A percentile compares a stretch with the other conserved stretches of the same genome.
phyloP scores from a whole-genome alignment of 495 filamentous ascomycete species.

The Penicillium psychrofluorescens region DNA sequence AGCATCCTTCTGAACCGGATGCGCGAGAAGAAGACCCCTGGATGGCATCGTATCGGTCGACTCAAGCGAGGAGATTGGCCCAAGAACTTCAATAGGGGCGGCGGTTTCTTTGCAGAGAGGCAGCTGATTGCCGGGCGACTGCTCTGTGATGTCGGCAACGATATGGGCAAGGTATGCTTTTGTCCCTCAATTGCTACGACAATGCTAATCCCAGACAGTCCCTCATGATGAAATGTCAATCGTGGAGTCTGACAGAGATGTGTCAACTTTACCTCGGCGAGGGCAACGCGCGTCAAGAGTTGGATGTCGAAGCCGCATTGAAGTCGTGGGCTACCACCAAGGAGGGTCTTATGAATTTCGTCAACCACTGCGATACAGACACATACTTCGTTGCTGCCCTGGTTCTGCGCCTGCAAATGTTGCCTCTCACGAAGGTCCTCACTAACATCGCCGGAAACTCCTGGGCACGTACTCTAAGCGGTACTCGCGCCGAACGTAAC shows the following conservation, averaged over 20 bases:
- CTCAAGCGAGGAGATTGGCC: constrained; percentile 83
- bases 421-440: constrained; percentile 87
- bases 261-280: constrained; percentile 76
- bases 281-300: constrained; percentile 61
- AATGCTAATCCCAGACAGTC: constrained; percentile 46
- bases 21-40: constrained; percentile 80
- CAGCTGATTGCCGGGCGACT: constrained; percentile 84
- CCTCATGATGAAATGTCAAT: constrained; percentile 92
- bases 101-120: constrained; percentile 86
- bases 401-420: constrained; percentile 79
- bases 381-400: constrained; percentile 93
- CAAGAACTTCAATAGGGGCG: constrained; percentile 73
- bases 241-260: constrained; percentile 97
- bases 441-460: constrained; percentile 97
- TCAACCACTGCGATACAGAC: constrained; percentile 87
- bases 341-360: constrained; percentile 84
- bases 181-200: neutral
- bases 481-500: constrained; percentile 93
- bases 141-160: constrained; percentile 90
- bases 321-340: constrained; percentile 81
- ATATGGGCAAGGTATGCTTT: constrained; percentile 70
- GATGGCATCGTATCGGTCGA: constrained; percentile 88
- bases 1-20: constrained; percentile 82
- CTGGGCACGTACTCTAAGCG: constrained; percentile 92
- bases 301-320: constrained; percentile 81